Conservation (phyloP, 495 filamentous ascomycete species). For the Lindgomyces ingoldianus region DNA sequence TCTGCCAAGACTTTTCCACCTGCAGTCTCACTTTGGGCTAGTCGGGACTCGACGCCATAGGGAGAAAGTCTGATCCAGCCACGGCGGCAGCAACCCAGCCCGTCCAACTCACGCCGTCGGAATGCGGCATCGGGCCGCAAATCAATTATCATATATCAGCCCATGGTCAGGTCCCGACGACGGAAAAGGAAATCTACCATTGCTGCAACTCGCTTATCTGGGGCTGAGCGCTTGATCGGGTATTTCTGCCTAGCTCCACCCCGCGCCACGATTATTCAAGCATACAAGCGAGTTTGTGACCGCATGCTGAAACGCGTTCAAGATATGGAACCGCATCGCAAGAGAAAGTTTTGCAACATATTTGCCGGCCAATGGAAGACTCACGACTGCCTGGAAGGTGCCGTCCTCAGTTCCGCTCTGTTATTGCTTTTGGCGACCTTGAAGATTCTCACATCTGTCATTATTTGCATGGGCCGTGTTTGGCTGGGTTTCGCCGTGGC, state of each 20-base stretch:
- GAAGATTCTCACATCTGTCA: too few relatives aligned
- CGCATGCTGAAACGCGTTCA: too few relatives aligned
- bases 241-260: not conserved
- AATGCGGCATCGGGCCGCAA: too few relatives aligned
- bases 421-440: too few relatives aligned
- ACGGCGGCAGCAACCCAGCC: not conserved
- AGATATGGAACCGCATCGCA: too few relatives aligned
- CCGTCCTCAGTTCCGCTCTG: not conserved
- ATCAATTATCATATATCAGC: not conserved
- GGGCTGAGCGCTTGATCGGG: not conserved
- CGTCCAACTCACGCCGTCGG: not conserved
- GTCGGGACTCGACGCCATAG: not conserved
- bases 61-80: not conserved
- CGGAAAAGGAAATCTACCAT: too few relatives aligned
- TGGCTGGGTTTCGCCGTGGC: not conserved
- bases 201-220: not conserved
- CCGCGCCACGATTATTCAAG: too few relatives aligned
- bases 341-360: too few relatives aligned
- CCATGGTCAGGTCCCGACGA: not conserved
- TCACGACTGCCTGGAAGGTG: too few relatives aligned
- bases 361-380: too few relatives aligned
- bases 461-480: too few relatives aligned
- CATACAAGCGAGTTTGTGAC: too few relatives aligned
- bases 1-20: not conserved
- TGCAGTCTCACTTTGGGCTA: not conserved